These are phyloP conservation scores for Tetrahymena thermophila DNA, from an alignment of 73 alveolate species.

Conservation along the genomic window DNA sequence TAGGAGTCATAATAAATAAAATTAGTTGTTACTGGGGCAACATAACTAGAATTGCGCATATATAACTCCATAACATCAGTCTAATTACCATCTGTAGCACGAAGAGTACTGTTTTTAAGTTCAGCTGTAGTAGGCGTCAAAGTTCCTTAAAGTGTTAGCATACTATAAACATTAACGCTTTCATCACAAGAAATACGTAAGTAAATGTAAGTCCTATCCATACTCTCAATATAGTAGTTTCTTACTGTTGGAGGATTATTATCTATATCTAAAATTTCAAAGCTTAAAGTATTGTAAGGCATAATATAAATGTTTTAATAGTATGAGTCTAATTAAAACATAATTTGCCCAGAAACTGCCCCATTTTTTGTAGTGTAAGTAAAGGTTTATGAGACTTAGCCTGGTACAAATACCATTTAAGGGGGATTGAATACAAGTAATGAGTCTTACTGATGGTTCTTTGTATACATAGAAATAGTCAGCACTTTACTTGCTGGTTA, in stretches of 20 bases:
- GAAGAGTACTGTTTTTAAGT: neutral
- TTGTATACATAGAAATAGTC: slow-evolving; percentile 2
- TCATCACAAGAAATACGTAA: slow-evolving; percentile 29
- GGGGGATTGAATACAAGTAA: slow-evolving; percentile 3
- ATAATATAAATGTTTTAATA: slow-evolving; percentile 9
- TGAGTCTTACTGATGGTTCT: slow-evolving; percentile 15
- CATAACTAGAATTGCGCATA: slow-evolving; percentile 7
- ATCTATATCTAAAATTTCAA: slow-evolving; percentile 23
- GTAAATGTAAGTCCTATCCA: slow-evolving; percentile 27
- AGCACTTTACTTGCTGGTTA: slow-evolving; percentile 24
- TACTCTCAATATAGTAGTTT: slow-evolving; percentile 18
- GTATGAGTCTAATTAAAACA: slow-evolving; percentile 1
- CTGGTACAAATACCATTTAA: slow-evolving; percentile 10
- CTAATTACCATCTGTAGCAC: neutral
- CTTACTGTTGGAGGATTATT: slow-evolving; percentile 15
- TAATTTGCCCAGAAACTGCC: slow-evolving; percentile 20
- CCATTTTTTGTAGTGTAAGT: slow-evolving; percentile 12
- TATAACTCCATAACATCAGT: slow-evolving; percentile 10
- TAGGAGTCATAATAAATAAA: slow-evolving; percentile 28
- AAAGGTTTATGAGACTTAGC: slow-evolving; percentile 1
- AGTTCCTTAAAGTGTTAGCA: slow-evolving; percentile 16
- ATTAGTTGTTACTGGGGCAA: slow-evolving; percentile 20
- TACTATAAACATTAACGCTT: slow-evolving; percentile 13
- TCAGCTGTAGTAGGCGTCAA: slow-evolving; percentile 12
- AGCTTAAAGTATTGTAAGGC: slow-evolving; percentile 5